Conservation (phyloP, 176 grass and related monocot species). For the Olyra latifolia region DNA sequence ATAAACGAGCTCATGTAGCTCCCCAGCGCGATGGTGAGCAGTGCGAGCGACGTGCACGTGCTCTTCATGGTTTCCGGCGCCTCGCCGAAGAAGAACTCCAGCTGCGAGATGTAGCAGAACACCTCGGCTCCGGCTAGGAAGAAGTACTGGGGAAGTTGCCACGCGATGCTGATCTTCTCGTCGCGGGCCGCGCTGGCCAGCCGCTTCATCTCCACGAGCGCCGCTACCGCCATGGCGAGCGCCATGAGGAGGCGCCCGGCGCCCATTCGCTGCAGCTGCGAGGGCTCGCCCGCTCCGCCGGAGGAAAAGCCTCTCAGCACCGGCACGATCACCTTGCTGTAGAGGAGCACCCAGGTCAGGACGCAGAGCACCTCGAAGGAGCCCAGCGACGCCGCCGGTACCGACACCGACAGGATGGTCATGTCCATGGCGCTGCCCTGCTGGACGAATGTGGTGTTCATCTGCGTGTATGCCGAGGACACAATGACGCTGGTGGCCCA, state of each 20-base stretch:
- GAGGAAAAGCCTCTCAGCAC: constrained; percentile 20
- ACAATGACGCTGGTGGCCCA: constrained; percentile 62
- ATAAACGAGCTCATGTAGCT: constrained; percentile 81
- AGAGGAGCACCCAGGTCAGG: constrained; percentile 58
- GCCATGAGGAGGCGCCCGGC: constrained; percentile 61
- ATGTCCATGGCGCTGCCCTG: constrained; percentile 67
- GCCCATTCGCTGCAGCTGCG: constrained; percentile 72
- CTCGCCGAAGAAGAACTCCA: constrained; percentile 87
- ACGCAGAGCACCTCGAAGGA: constrained; percentile 65
- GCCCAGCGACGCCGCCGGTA: constrained; percentile 59
- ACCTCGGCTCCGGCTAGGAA: constrained; percentile 61
- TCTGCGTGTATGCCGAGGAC: constrained; percentile 61
- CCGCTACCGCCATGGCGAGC: constrained; percentile 47
- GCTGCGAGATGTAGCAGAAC: constrained; percentile 64
- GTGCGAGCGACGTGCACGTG: constrained; percentile 70
- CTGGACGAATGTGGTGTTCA: constrained; percentile 81
- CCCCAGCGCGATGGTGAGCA: constrained; percentile 70
- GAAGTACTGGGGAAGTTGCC: constrained; percentile 77
- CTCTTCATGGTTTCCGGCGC: constrained; percentile 87
- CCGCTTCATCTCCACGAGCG: constrained; percentile 57
- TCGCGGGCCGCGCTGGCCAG: constrained; percentile 34
- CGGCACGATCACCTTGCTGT: constrained; percentile 59
- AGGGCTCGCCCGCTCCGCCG: constrained; percentile 29
- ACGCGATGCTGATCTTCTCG: constrained; percentile 48
- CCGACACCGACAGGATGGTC: constrained; percentile 43